These are phyloP conservation scores for Pyrus betulifolia DNA, from an alignment of 306 rosid species.

Conservation along the genomic window DNA sequence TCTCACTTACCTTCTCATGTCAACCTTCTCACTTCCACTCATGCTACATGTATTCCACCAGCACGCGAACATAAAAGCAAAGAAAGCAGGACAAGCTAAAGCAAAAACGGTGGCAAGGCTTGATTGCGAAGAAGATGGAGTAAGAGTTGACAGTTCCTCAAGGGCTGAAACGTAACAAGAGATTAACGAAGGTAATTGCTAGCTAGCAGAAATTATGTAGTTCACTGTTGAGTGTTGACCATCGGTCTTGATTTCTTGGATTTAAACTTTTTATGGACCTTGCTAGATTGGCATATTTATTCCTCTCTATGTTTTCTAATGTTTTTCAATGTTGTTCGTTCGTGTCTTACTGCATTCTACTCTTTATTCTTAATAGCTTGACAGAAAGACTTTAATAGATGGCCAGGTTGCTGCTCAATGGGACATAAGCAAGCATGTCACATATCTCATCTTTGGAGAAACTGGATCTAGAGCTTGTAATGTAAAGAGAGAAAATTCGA, in stretches of 20 bases:
- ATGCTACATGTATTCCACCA: too few species aligned
- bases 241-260: neutral
- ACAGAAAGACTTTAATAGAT: constrained; percentile 22
- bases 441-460: constrained; percentile 34
- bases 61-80: neutral
- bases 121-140: constrained; percentile 12
- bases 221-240: neutral
- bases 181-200: constrained; percentile 43
- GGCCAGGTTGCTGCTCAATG: constrained; percentile 25
- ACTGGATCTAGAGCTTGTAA: constrained; percentile 62
- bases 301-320: neutral
- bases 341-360: neutral
- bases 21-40: neutral
- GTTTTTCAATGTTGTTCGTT: neutral
- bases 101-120: constrained; percentile 35
- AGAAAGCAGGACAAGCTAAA: constrained; percentile 18
- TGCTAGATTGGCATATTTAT: neutral
- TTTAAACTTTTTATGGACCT: neutral
- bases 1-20: neutral
- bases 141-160: constrained; percentile 22
- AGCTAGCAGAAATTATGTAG: neutral
- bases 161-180: constrained; percentile 30
- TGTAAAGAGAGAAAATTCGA: constrained; percentile 34
- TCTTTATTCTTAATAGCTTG: constrained; percentile 35
- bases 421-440: neutral